Percentiles rank a stretch among this genome's conserved stretches.
Conservation (phyloP, 1,284 basidiomycete genomes). For the Serendipita sp. region DNA sequence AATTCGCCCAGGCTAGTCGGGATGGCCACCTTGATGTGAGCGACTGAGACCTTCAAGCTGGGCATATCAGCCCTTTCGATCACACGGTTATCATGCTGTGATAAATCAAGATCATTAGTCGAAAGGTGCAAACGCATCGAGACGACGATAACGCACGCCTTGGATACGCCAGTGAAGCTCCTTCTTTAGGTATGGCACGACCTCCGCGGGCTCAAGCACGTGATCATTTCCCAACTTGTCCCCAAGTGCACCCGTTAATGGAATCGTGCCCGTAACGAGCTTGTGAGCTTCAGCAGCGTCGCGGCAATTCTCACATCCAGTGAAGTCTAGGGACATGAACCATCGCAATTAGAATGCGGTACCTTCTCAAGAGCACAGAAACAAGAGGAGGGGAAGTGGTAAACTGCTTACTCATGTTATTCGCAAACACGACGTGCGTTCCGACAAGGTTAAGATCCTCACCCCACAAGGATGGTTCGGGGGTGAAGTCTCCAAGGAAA, state of each 20-base stretch:
- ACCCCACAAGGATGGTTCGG: constrained; percentile 7
- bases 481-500: constrained; percentile 8
- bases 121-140: background rate
- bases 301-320: constrained; percentile 10
- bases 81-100: background rate
- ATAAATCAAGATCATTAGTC: background rate
- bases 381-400: background rate
- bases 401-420: constrained; percentile 8
- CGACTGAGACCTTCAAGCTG: constrained; percentile 4
- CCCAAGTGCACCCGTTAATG: constrained; percentile 6
- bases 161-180: constrained; percentile 11
- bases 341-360: background rate
- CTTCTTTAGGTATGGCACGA: constrained; percentile 8
- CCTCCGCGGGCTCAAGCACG: constrained; percentile 7
- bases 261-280: constrained; percentile 9
- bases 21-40: background rate
- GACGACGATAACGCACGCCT: constrained; percentile 5
- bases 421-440: constrained; percentile 10
- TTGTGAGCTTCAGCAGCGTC: constrained; percentile 7
- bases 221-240: constrained; percentile 2
- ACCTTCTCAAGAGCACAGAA: no score
- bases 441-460: constrained; percentile 10
- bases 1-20: background rate
- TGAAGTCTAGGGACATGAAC: background rate
- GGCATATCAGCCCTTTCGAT: background rate